Conservation (phyloP, 2,329 filamentous ascomycete genomes). For the Fusarium bactridioides region DNA sequence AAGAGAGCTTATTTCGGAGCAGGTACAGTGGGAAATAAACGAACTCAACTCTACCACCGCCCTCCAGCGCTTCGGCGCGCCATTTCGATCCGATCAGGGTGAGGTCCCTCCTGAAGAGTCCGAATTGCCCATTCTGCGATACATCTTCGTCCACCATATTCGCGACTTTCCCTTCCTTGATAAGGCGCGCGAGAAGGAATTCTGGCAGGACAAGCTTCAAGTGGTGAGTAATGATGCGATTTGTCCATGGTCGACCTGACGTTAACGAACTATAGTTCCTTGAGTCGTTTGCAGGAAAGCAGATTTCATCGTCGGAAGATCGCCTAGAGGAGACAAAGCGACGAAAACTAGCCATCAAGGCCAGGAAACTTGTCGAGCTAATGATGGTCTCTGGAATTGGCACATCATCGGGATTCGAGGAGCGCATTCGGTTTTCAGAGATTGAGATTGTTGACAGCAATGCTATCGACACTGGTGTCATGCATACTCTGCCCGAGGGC, state of each 20-base stretch:
- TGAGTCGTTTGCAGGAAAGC: slow-evolving; percentile 95
- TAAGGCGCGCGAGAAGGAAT: slow-evolving; percentile 97
- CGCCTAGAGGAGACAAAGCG: slow-evolving; percentile 95
- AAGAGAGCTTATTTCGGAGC: slow-evolving; percentile 88
- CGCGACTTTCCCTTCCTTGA: slow-evolving; percentile 98
- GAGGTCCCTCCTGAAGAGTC: slow-evolving; percentile 94
- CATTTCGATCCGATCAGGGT: slow-evolving; percentile 90
- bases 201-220: slow-evolving; percentile 98
- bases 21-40: slow-evolving; percentile 88
- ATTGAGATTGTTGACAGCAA: slow-evolving; percentile 95
- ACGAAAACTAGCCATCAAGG: slow-evolving; percentile 89
- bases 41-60: slow-evolving; percentile 96
- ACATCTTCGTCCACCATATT: slow-evolving; percentile 97
- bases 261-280: slow-evolving; percentile 71
- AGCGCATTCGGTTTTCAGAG: slow-evolving; percentile 94
- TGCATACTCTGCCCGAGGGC: slow-evolving; percentile 88
- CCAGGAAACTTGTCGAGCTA: slow-evolving; percentile 92
- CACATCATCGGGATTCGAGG: slow-evolving; percentile 96
- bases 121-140: slow-evolving; percentile 89
- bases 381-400: slow-evolving; percentile 99
- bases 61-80: slow-evolving; percentile 91
- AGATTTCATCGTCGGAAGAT: slow-evolving; percentile 96
- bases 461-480: slow-evolving; percentile 88
- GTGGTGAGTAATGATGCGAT: slow-evolving; percentile 66
- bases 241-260: not conserved